These are phyloP conservation scores for Blastobotrys ciferrii DNA, from an alignment of 1,139 yeast species.

Conservation along the genomic window DNA sequence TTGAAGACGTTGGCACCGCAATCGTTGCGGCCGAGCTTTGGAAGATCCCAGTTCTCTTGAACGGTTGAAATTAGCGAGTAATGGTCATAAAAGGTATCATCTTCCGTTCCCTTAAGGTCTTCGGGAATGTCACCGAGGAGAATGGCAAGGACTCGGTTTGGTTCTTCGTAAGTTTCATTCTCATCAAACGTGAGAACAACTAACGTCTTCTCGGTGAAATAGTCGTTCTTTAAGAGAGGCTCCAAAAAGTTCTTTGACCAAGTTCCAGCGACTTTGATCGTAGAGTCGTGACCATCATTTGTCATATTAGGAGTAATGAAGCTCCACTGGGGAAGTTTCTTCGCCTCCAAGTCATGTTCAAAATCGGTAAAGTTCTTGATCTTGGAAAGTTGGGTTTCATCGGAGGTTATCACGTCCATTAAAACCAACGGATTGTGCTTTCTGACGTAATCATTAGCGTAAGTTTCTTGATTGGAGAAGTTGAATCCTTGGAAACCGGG, in stretches of 20 bases:
- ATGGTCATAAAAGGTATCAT: conserved; percentile 48
- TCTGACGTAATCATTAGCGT: conserved; percentile 48
- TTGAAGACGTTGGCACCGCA: conserved; percentile 48
- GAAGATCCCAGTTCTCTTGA: conserved; percentile 48
- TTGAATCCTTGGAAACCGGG: conserved; percentile 48
- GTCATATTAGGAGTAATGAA: conserved; percentile 52
- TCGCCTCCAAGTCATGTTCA: conserved; percentile 39
- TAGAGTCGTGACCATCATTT: conserved; percentile 49
- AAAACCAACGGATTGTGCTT: conserved; percentile 49
- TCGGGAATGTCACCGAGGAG: conserved; percentile 47
- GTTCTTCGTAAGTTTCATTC: conserved; percentile 42
- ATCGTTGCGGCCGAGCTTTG: conserved; percentile 49
- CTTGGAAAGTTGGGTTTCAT: conserved; percentile 39
- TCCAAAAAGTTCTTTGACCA: conserved; percentile 46
- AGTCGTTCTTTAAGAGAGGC: conserved; percentile 43
- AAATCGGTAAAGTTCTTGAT: conserved; percentile 48
- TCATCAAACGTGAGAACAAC: conserved; percentile 49
- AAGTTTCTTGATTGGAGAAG: conserved; percentile 43
- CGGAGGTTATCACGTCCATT: conserved; percentile 40
- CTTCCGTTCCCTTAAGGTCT: conserved; percentile 41
- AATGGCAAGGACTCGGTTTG: conserved; percentile 45
- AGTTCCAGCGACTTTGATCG: conserved; percentile 43
- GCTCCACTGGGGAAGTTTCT: conserved; percentile 48
- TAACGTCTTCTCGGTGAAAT: conserved; percentile 46
- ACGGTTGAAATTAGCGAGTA: conserved; percentile 48